Base-by-base conservation (phyloP, 306 rosid species). In the Gastrolobium villosum region DNA sequence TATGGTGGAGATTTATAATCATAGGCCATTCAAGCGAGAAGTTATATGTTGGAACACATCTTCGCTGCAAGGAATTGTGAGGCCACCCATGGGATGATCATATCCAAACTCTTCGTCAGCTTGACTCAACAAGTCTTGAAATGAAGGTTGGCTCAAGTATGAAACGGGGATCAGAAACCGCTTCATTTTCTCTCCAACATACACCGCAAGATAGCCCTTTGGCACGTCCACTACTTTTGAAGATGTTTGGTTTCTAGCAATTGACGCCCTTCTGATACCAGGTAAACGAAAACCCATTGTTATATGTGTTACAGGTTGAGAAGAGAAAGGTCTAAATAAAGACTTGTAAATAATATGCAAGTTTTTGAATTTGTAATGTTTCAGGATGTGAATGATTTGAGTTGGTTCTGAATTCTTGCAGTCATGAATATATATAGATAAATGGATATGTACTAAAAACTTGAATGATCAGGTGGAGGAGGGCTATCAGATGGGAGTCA, bases 71-170 rank as follows among this genome's bases (percentile, higher is more conserved):
- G 88, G 85, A 66, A 84, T 82, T 32, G 85, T 84, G 46, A 87
- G 86, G 34, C 86, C 86, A 4, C 90, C 87, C 79, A 61, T 82
- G 15, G 88, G 85, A 76, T 87, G 90, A 50, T 79, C 81, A 82
- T 78, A 87, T 28, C 88, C 83, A 45, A 84, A 82, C 36, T 84
- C 81, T 72, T 87, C 81, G 61, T 79, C 79, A 0, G 82, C 82
- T 45, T 69, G 43, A 20, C 14, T 79, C 48, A 85, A 57, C 28
- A 83, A 62, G 1, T 84, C 84, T 71, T 83, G 87, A 59, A 88
- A 88, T 5, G 81, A 68, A 46, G 86, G 20, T 44, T 88, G 79
- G 34, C 40, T 85, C 79, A 88, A 50, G 46, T 31, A 79, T 39
- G 91, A 76, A 45, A 88, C 10, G 1, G 92, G 92, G 75, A 86